Base-by-base conservation (phyloP, 176 grass and related monocot species). In the Ananas comosus region DNA sequence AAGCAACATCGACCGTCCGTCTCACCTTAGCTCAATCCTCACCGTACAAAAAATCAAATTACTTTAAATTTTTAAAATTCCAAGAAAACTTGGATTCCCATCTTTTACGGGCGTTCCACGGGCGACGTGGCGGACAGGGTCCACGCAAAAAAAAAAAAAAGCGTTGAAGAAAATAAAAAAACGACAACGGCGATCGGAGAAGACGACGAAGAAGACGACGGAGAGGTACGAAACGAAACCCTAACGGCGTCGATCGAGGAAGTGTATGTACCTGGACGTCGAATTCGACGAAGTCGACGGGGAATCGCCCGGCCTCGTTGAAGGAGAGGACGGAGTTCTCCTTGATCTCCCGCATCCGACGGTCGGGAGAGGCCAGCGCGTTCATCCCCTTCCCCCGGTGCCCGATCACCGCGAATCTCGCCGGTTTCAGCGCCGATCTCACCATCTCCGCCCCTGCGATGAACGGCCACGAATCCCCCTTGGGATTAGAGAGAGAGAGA, bases 341-440 rank as follows among this genome's bases (percentile, higher is more conserved):
- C 52, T 89, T 91, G 12, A 97, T 64, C 82, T 97, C 87, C 72
- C 57, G 85, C 76, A 97, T 18, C 48, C 89, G 86, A 21, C 63
- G 78, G 77, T 97, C 84, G 3, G 78, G 74, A 53, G 94, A 90
- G 50, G 84, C 65, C 70, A 97, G 76, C 51, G 82, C 89, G 75
- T 97, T 97, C 94, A 97, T 97, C 66, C 94, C 94, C 82, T 97
- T 97, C 71, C 94, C 89, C 4, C 89, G 80, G 82, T 97, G 94
- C 21, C 94, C 89, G 79, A 93, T 72, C 72, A 97, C 86, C 19
- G 80, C 70, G 65, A 93, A 81, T 71, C 73, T 70, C 11, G 67
- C 6, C 49, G 80, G 50, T 21, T 73, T 22, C 72, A 48, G 72
- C 49, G 27, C 72, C 23, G 64, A 59, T 67, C 64, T 29, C 79